Evolutionary conservation across 495 filamentous ascomycete genomes (phyloP).

Genomic region (Xylaria telfairii): DNA sequence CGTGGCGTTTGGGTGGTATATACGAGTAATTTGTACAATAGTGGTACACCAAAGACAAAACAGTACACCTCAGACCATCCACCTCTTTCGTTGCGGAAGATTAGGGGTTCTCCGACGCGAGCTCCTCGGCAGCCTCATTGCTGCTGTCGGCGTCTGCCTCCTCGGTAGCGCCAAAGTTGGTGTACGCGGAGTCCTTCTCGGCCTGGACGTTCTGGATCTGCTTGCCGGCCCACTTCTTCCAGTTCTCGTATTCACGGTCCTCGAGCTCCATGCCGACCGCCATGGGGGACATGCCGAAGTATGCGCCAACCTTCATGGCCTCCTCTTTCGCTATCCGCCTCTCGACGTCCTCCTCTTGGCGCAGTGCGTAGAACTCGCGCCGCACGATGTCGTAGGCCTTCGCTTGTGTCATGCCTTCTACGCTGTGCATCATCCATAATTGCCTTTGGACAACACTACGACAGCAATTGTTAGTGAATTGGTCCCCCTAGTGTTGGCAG

Average conservation of each 20-base stretch:
- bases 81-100: not conserved
- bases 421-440: constrained; percentile 77
- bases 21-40: constrained; percentile 33
- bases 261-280: constrained; percentile 85
- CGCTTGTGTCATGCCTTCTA: constrained; percentile 59
- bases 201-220: constrained; percentile 50
- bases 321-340: constrained; percentile 87
- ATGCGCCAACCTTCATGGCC: constrained; percentile 81
- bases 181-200: constrained; percentile 56
- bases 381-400: constrained; percentile 87
- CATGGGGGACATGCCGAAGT: constrained; percentile 76
- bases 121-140: constrained; percentile 27
- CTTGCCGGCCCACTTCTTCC: constrained; percentile 79
- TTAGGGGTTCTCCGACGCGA: constrained; percentile 13
- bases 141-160: constrained; percentile 24
- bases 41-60: constrained; percentile 32
- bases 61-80: not conserved
- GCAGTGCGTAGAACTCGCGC: constrained; percentile 85
- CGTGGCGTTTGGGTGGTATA: constrained; percentile 24
- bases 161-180: constrained; percentile 44
- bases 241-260: constrained; percentile 74
- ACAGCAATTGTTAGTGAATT: constrained; percentile 21
- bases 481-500: no score
- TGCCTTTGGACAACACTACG: constrained; percentile 91
- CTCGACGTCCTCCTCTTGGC: constrained; percentile 83